Percentiles rank a stretch among this genome's conserved stretches.
Conservation (phyloP, 345 rosid genomes). For the Bruguiera sexangula region DNA sequence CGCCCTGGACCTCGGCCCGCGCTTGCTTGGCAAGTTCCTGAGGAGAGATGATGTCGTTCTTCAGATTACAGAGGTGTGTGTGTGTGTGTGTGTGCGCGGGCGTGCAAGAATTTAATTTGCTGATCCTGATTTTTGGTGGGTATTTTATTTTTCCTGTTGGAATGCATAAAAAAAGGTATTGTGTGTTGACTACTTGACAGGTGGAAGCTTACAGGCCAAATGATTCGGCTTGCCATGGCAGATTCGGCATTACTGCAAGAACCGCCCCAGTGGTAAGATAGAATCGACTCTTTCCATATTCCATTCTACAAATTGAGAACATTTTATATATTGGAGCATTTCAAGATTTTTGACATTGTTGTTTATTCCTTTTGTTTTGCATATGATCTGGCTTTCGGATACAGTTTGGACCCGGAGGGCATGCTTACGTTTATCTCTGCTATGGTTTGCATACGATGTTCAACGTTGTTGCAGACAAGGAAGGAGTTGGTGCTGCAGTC, state of each 20-base stretch:
- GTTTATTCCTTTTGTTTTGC: not conserved
- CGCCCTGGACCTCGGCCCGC: conserved; percentile 85
- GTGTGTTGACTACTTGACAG: conserved; percentile 23
- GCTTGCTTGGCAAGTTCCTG: conserved; percentile 83
- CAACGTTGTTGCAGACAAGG: conserved; percentile 87
- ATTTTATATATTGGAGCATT: not conserved
- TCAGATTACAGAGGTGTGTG: conserved; percentile 75
- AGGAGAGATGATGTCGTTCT: conserved; percentile 75
- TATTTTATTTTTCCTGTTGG: not conserved
- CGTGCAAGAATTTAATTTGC: not conserved
- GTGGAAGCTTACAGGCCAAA: conserved; percentile 93
- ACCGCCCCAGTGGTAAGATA: conserved; percentile 78
- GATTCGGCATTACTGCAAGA: conserved; percentile 77
- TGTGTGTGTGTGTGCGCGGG: too few relatives aligned
- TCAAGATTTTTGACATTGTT: not conserved
- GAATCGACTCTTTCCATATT: not conserved
- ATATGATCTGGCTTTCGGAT: conserved; percentile 4
- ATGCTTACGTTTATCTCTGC: conserved; percentile 91
- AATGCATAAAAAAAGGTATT: not conserved
- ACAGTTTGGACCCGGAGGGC: conserved; percentile 96
- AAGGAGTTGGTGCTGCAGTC: conserved; percentile 88
- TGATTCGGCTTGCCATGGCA: conserved; percentile 93
- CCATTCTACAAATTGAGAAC: not conserved
- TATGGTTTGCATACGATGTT: conserved; percentile 92
- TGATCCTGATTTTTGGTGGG: not conserved